Conservation (phyloP, 2,329 filamentous ascomycete genomes). For the Ascochyta viciae-villosae region DNA sequence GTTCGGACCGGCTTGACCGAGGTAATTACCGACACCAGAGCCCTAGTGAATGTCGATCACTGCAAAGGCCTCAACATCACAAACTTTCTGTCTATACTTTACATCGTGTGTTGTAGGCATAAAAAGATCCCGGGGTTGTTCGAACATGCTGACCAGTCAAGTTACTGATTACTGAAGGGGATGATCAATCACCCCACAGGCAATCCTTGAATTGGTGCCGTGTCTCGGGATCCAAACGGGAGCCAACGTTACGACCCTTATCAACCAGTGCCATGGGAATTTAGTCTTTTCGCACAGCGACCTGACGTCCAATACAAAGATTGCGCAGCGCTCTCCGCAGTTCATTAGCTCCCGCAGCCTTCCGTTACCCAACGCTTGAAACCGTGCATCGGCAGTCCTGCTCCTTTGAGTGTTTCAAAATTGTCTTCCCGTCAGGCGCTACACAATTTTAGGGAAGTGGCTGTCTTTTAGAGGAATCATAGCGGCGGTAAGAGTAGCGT, state of each 20-base stretch:
- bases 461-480: slow-evolving; percentile 3
- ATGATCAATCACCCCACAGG: neutral
- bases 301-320: neutral
- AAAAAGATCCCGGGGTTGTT: neutral
- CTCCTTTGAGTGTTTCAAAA: neutral
- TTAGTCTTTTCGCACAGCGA: neutral
- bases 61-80: neutral
- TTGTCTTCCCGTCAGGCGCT: neutral
- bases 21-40: neutral
- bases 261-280: neutral
- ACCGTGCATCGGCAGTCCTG: slow-evolving; percentile 5
- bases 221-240: neutral
- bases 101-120: neutral
- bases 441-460: neutral
- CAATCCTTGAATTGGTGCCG: neutral
- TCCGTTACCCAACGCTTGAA: slow-evolving; percentile 13
- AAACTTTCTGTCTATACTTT: neutral
- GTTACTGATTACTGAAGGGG: neutral
- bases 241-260: slow-evolving; percentile 1
- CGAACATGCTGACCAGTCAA: neutral
- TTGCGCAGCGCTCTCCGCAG: slow-evolving; percentile 6
- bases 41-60: neutral
- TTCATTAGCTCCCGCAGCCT: slow-evolving; percentile 3
- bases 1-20: neutral
- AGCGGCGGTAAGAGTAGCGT: neutral